Conservation (phyloP, 352 stramenopile species). For the Globisporangium radiosum region DNA sequence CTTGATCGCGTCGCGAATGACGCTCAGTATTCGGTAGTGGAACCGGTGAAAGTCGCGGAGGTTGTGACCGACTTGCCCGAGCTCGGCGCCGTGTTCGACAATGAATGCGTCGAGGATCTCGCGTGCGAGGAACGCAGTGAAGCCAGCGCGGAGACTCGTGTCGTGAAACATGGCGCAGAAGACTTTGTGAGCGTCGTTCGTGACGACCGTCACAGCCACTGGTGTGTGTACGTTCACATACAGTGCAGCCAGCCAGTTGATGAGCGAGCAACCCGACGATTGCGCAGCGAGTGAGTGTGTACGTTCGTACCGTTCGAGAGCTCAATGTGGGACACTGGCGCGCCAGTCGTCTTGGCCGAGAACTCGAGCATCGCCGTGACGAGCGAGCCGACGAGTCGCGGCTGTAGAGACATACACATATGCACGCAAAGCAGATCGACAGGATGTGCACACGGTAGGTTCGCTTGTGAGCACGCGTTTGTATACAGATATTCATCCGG, state of each 20-base stretch:
- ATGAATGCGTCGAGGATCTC: conserved; percentile 86
- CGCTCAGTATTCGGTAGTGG: conserved; percentile 74
- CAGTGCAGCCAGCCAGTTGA: neutral
- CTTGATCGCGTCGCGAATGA: conserved; percentile 80
- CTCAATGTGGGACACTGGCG: conserved; percentile 89
- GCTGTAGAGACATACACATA: conserved; percentile 27
- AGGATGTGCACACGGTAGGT: too few species aligned
- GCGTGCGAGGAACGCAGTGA: conserved; percentile 83
- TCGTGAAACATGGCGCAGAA: conserved; percentile 92
- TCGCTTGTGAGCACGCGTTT: too few species aligned
- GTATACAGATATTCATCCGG: too few species aligned
- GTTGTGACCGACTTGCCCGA: conserved; percentile 84
- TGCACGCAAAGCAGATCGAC: neutral
- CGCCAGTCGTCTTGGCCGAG: conserved; percentile 82
- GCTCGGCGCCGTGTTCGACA: conserved; percentile 61
- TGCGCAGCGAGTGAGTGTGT: neutral
- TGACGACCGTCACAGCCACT: conserved; percentile 88
- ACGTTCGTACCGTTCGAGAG: conserved; percentile 53
- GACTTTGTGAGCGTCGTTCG: conserved; percentile 84
- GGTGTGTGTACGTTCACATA: neutral
- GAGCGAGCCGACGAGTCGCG: conserved; percentile 84
- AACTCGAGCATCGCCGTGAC: conserved; percentile 92
- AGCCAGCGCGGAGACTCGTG: conserved; percentile 62
- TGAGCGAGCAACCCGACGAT: neutral
- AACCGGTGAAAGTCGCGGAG: conserved; percentile 89